phyloP scores from a whole-genome alignment of 495 filamentous ascomycete species.

The Hypoxylon subgilvum region DNA sequence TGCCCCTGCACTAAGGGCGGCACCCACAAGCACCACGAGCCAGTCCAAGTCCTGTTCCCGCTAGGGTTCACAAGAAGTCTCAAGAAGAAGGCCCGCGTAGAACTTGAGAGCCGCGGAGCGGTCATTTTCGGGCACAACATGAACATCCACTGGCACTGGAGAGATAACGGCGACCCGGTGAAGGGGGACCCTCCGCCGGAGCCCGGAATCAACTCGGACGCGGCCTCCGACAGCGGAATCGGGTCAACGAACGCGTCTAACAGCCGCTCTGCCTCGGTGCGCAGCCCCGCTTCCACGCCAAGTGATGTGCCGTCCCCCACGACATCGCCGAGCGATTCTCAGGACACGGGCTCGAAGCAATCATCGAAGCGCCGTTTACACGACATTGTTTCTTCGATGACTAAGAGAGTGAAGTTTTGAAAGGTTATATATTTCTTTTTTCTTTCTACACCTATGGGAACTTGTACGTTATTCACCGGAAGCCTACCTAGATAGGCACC shows the following conservation, averaged over 20 bases:
- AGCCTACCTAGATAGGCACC: too few relatives aligned
- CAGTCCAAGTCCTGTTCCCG: conserved; percentile 28
- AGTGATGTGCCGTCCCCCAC: too few relatives aligned
- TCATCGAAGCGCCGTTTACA: too few relatives aligned
- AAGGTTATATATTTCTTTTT: too few relatives aligned
- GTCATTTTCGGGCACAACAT: conserved; percentile 37
- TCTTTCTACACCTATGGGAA: too few relatives aligned
- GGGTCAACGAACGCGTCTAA: conserved; percentile 12
- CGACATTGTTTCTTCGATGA: too few relatives aligned
- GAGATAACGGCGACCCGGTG: conserved; percentile 21
- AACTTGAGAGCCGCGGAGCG: conserved; percentile 14
- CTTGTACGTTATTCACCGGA: too few relatives aligned
- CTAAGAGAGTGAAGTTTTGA: too few relatives aligned
- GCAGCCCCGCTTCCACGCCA: too few relatives aligned
- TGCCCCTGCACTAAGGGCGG: conserved; percentile 14
- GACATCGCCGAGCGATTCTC: too few relatives aligned
- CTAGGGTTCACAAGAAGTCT: conserved; percentile 1
- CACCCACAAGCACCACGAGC: background rate
- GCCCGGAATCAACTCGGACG: background rate
- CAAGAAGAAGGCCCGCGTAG: conserved; percentile 1
- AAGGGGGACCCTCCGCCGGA: conserved; percentile 5
- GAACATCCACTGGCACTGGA: conserved; percentile 20
- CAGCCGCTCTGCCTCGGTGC: background rate
- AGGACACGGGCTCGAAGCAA: too few relatives aligned
- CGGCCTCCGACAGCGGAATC: conserved; percentile 10